Evolutionary conservation across 2,329 filamentous ascomycete species (phyloP), one percentile per base, ranked within the genome.

Genomic region (Immersiporthe knoxdaviesiana): DNA sequence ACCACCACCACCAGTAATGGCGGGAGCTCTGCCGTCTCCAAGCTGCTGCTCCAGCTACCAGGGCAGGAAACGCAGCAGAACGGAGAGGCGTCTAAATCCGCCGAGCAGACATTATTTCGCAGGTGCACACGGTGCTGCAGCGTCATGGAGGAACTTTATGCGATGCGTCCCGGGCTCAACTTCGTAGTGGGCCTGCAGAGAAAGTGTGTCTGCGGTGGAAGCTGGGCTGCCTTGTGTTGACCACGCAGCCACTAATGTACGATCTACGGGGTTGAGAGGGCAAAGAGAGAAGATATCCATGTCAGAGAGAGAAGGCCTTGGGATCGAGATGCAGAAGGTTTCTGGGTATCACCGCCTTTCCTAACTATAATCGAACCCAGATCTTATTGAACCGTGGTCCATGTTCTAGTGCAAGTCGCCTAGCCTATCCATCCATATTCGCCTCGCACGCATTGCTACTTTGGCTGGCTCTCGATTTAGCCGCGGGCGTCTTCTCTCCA

Each of bases 81-180:
- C 65, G 47, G 83, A 84, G 76, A 89, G 85, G 79, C 78, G 79
- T 65, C 78, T 79, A 8, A 4, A 8, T 67, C 74, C 60, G 65
- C 59, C 63, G 30, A 58, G 1, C 63, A 65, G 6, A 67, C 67
- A 47, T 47, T 65, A 54, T 83, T 82, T 78, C 80, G 85, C 66
- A 79, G 83, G 54, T 90, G 86, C 74, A 85, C 86, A 27, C 82
- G 90, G 52, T 92, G 90, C 76, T 84, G 87, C 59, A 83, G 86
- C 63, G 83, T 91, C n/a, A 91, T 91, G 82, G 89, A 90, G 74
- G 88, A 91, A 71, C 79, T 86, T 0, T 78, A 77, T 37, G 81
- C 78, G 18, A 78, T 78, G 32, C 41, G 44, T 70, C 82, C 86
- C 0, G 87, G 85, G 1, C 82, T 85, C 68, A 82, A 79, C 3